Conservation (phyloP, 192 early-diverging fungal species). For the Coemansia javaensis region DNA sequence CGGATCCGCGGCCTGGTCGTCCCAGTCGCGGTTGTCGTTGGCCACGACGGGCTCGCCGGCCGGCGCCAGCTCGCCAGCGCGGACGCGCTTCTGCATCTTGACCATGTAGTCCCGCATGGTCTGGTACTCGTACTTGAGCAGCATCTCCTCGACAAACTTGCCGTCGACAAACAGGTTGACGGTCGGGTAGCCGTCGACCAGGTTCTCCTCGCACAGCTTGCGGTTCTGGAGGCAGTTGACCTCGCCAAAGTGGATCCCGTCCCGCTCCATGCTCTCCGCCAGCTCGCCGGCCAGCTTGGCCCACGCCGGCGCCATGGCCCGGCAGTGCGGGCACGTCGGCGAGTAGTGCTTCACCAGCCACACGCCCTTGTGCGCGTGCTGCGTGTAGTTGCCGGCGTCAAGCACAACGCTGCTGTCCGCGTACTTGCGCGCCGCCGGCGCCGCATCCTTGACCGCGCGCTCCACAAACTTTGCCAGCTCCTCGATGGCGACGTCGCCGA, state of each 20-base stretch:
- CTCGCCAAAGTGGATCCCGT: slow-evolving; percentile 59
- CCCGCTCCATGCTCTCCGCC: slow-evolving; percentile 20
- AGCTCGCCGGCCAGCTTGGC: slow-evolving; percentile 58
- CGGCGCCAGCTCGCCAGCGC: slow-evolving; percentile 22
- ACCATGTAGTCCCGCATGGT: slow-evolving; percentile 41
- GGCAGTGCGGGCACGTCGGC: slow-evolving; percentile 84
- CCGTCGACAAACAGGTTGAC: slow-evolving; percentile 55
- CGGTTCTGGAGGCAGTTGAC: slow-evolving; percentile 64
- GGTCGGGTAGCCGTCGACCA: slow-evolving; percentile 56
- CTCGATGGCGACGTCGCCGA: slow-evolving; percentile 26
- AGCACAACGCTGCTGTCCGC: slow-evolving; percentile 51
- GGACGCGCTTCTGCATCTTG: slow-evolving; percentile 21
- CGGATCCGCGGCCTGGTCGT: slow-evolving; percentile 15
- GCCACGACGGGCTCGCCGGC: slow-evolving; percentile 20
- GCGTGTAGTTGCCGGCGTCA: slow-evolving; percentile 45
- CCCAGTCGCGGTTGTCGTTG: slow-evolving; percentile 45
- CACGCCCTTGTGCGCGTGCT: slow-evolving; percentile 51
- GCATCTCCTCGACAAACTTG: slow-evolving; percentile 37
- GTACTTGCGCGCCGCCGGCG: neutral
- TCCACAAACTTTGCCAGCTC: slow-evolving; percentile 18
- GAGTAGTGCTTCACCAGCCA: slow-evolving; percentile 90
- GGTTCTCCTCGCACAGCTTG: slow-evolving; percentile 59
- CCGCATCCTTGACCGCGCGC: neutral
- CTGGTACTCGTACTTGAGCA: slow-evolving; percentile 22
- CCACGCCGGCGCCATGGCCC: slow-evolving; percentile 74